Conservation (phyloP, 2,329 filamentous ascomycete genomes). For the Hypoxylon sp. region DNA sequence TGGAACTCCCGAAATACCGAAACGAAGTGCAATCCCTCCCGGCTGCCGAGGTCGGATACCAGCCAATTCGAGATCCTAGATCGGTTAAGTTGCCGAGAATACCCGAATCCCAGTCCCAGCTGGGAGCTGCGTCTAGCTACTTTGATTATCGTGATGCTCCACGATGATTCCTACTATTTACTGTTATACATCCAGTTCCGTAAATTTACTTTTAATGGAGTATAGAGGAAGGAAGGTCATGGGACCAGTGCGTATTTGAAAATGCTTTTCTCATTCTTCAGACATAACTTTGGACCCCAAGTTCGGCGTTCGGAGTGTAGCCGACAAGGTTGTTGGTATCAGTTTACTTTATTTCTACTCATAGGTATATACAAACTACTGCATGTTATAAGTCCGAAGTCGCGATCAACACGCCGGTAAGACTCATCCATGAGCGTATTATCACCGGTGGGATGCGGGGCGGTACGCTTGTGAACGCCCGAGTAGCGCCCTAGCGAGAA, state of each 20-base stretch:
- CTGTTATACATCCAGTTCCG: slow-evolving; percentile 6
- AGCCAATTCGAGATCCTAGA: slow-evolving; percentile 40
- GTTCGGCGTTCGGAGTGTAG: slow-evolving; percentile 23
- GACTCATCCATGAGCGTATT: slow-evolving; percentile 13
- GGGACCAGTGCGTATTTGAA: not conserved
- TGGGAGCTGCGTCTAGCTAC: slow-evolving; percentile 11
- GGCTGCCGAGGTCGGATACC: slow-evolving; percentile 46
- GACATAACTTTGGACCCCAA: slow-evolving; percentile 11
- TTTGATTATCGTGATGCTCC: slow-evolving; percentile 30
- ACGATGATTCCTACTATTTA: slow-evolving; percentile 6
- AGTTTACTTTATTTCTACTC: slow-evolving; percentile 40
- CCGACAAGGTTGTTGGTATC: slow-evolving; percentile 23
- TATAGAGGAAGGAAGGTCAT: slow-evolving; percentile 1
- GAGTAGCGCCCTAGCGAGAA: slow-evolving; percentile 15
- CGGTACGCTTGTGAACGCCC: slow-evolving; percentile 8
- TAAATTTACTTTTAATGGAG: not conserved
- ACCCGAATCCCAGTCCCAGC: slow-evolving; percentile 35
- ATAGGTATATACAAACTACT: slow-evolving; percentile 41
- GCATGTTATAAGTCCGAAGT: slow-evolving; percentile 36
- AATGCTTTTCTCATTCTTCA: not conserved
- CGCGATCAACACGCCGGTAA: slow-evolving; percentile 19
- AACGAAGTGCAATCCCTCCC: slow-evolving; percentile 17
- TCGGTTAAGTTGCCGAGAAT: slow-evolving; percentile 39
- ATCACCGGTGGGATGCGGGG: slow-evolving; percentile 8
- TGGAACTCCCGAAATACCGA: slow-evolving; percentile 44